A percentile compares a stretch with the other conserved stretches of the same genome.
These are phyloP conservation scores for Hemileia vastatrix DNA, from an alignment of 1,284 basidiomycete genomes.

Conservation along the genomic window DNA sequence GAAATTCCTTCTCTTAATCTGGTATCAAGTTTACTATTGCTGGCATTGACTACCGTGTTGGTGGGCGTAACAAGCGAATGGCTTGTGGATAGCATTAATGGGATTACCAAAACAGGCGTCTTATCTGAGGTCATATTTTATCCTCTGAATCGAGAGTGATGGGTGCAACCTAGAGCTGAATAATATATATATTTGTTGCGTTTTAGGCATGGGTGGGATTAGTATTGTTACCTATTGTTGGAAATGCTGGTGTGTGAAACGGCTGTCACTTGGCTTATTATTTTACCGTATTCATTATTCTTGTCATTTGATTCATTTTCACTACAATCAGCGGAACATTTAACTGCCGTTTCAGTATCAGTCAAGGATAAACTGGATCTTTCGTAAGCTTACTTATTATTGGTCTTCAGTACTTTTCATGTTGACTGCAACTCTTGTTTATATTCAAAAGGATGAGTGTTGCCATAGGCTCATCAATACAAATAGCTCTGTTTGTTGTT, in stretches of 20 bases:
- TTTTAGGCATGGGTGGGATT: constrained; percentile 16
- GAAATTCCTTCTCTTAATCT: constrained; percentile 53
- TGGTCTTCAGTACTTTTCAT: background rate
- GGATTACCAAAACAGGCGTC: constrained; percentile 43
- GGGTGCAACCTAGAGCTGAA: background rate
- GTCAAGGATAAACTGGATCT: constrained; percentile 19
- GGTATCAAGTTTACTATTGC: constrained; percentile 51
- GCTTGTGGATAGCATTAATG: constrained; percentile 42
- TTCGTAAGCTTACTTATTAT: constrained; percentile 1
- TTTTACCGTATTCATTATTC: background rate
- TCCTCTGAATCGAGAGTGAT: background rate
- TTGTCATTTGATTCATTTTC: background rate
- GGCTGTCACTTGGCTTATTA: background rate
- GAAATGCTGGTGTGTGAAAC: constrained; percentile 13
- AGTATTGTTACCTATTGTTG: constrained; percentile 18
- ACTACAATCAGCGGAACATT: constrained; percentile 12
- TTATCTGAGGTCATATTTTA: constrained; percentile 48
- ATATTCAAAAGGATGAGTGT: constrained; percentile 6
- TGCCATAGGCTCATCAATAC: constrained; percentile 19
- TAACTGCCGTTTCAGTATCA: constrained; percentile 13
- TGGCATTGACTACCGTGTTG: constrained; percentile 57
- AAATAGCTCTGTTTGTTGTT: constrained; percentile 20
- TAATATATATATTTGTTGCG: background rate
- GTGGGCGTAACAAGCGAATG: constrained; percentile 54
- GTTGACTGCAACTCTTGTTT: background rate